A percentile compares a stretch with the other conserved stretches of the same genome.
Evolutionary conservation across 2,329 filamentous ascomycete genomes (phyloP).

Genomic region (Cladosporium velox): DNA sequence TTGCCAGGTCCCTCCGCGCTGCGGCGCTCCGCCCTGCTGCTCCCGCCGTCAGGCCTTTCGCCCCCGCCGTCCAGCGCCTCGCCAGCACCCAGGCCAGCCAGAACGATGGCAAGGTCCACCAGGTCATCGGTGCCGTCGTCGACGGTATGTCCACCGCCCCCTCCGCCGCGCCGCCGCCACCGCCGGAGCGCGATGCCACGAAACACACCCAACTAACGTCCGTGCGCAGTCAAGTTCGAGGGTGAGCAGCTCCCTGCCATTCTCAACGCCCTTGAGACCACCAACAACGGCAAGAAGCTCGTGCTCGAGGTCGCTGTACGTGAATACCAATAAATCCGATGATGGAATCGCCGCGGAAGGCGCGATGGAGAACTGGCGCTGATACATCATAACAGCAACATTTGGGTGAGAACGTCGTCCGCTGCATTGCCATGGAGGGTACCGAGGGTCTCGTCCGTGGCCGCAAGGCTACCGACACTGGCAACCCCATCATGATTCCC

Average conservation of each 20-base stretch:
- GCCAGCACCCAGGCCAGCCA: slow-evolving; percentile 59
- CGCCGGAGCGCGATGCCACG: slow-evolving; percentile 20
- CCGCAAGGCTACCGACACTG: slow-evolving; percentile 80
- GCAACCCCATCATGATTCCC: slow-evolving; percentile 92
- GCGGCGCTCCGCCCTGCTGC: slow-evolving; percentile 59
- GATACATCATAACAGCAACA: slow-evolving; percentile 71
- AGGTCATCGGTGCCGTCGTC: slow-evolving; percentile 98
- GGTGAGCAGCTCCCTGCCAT: slow-evolving; percentile 90
- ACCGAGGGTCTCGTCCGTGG: slow-evolving; percentile 99
- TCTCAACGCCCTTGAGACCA: slow-evolving; percentile 92
- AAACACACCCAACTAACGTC: slow-evolving; percentile 30
- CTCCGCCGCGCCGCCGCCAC: slow-evolving; percentile 15
- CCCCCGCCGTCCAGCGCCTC: slow-evolving; percentile 63
- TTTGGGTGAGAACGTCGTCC: slow-evolving; percentile 97
- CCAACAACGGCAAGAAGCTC: slow-evolving; percentile 91
- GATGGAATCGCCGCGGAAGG: slow-evolving; percentile 15
- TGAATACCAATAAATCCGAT: slow-evolving; percentile 29
- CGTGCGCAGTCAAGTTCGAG: slow-evolving; percentile 86
- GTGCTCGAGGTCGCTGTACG: slow-evolving; percentile 94
- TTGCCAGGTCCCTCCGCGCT: slow-evolving; percentile 66
- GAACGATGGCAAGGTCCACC: slow-evolving; percentile 63
- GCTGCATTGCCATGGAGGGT: slow-evolving; percentile 99
- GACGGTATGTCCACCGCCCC: slow-evolving; percentile 69
- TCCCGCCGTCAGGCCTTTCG: slow-evolving; percentile 55
- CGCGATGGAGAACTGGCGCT: slow-evolving; percentile 15